Evolutionary conservation across 805 yeast genomes (phyloP).

Genomic region (Yarrowia keelungensis): DNA sequence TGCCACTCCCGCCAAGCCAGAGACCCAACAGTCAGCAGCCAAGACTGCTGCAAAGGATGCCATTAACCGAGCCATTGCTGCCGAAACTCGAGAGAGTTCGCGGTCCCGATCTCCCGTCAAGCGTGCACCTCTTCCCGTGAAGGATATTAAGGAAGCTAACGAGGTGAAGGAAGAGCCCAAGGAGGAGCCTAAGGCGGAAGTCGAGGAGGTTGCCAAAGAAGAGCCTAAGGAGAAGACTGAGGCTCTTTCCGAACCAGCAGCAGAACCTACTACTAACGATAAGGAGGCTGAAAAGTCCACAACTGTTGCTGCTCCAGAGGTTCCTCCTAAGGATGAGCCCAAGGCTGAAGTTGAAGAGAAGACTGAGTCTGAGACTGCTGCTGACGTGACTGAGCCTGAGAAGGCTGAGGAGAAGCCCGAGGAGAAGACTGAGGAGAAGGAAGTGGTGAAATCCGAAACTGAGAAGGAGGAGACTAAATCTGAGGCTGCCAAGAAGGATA

Average conservation of each 20-base stretch:
- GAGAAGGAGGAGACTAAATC: neutral
- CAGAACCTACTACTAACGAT: neutral
- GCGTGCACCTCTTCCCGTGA: neutral
- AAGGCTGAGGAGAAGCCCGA: slow-evolving; percentile 1
- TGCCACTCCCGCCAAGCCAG: neutral
- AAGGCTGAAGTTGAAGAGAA: neutral
- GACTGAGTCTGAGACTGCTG: neutral
- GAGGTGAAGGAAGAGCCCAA: slow-evolving; percentile 47
- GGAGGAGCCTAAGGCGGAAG: slow-evolving; percentile 37
- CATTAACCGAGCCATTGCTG: slow-evolving; percentile 15
- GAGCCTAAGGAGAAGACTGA: slow-evolving; percentile 20
- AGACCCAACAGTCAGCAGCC: neutral
- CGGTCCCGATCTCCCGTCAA: slow-evolving; percentile 6
- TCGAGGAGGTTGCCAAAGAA: slow-evolving; percentile 13
- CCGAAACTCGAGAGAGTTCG: slow-evolving; percentile 15
- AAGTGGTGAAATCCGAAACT: neutral
- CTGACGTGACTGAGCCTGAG: neutral
- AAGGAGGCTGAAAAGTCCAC: neutral
- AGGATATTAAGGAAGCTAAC: slow-evolving; percentile 1
- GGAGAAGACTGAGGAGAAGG: neutral
- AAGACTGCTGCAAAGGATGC: slow-evolving; percentile 27
- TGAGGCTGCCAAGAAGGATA: no score
- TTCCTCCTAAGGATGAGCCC: slow-evolving; percentile 2
- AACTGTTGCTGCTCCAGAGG: neutral
- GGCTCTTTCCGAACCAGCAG: neutral